Base-by-base conservation (phyloP, 1,139 yeast genomes). In the Diutina mesorugosa region DNA sequence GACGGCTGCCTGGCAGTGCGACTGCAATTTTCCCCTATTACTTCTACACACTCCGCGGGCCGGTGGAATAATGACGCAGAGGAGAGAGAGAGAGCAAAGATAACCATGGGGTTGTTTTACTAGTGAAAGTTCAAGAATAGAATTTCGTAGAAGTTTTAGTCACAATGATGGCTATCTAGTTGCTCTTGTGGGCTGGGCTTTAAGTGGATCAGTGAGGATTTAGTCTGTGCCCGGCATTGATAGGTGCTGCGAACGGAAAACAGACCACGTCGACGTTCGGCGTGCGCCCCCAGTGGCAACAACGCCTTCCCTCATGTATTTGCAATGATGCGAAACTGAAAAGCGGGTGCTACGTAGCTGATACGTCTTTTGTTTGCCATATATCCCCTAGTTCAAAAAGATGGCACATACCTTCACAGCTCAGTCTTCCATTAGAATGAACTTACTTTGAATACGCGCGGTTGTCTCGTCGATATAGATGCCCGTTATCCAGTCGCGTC, bases 11-110 rank as follows among this genome's bases (percentile, higher is more conserved):
- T 10, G 29, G 35, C 21, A 28, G 51, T 47, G 51, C 51, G 51
- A 47, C 51, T n/a, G 35, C 51, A 14, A 28, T 28, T 47, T 47
- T 47, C 51, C 51, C 51, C 51, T 47, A 47, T 47, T 35, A 35
- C 41, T 47, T 47, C 51, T 47, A 47, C 51, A 47, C 51, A 47
- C 41, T 35, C 41, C 41, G 41, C 41, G 41, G 41, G 35, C 35
- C 35, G 35, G 14, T 35, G 41, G 41, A 35, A 35, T 35, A 35
- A 35, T 35, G 41, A 35, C 41, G 41, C 41, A 35, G 12, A 10
- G 41, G 41, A 8, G 14, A n/a, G n/a, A n/a, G n/a, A n/a, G n/a
- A 35, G n/a, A 35, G 41, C 41, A 35, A 35, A 32, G 26, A 21
- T 21, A 21, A 21, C 26, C 3, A 21, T 21, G 26, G 26, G 26